These are phyloP conservation scores for Naumovozyma castellii DNA, from an alignment of 805 yeast species.

Conservation along the genomic window DNA sequence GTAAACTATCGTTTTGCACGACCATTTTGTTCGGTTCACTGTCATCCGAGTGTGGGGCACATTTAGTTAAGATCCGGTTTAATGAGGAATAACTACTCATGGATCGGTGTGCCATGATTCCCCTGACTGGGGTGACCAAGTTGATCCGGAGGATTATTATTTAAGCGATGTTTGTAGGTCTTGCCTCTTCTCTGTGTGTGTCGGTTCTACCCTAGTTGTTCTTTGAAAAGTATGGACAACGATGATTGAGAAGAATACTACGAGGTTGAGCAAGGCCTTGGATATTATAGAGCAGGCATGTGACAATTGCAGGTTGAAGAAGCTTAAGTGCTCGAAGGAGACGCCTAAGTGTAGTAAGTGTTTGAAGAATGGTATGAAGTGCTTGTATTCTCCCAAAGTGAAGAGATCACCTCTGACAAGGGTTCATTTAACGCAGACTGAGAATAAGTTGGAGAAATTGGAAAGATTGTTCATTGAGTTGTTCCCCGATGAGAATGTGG, in stretches of 20 bases:
- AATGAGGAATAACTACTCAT: too few relatives aligned
- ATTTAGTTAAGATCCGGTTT: too few relatives aligned
- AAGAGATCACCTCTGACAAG: slow-evolving; percentile 76
- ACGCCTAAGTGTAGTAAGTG: slow-evolving; percentile 72
- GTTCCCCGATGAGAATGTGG: slow-evolving; percentile 40
- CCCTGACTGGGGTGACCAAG: too few relatives aligned
- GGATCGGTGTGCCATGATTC: too few relatives aligned
- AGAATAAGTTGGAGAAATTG: slow-evolving; percentile 41
- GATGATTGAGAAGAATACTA: too few relatives aligned
- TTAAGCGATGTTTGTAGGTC: too few relatives aligned
- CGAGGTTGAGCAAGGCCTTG: background rate
- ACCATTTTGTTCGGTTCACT: background rate
- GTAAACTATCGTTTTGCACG: background rate
- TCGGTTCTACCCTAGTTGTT: too few relatives aligned
- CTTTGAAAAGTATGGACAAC: too few relatives aligned
- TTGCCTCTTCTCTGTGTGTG: too few relatives aligned
- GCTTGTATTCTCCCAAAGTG: slow-evolving; percentile 69
- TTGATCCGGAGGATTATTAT: too few relatives aligned
- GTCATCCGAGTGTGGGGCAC: background rate
- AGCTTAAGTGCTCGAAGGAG: slow-evolving; percentile 72
- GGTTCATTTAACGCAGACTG: slow-evolving; percentile 70
- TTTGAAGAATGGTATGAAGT: slow-evolving; percentile 57
- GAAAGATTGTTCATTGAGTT: slow-evolving; percentile 37
- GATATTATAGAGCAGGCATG: slow-evolving; percentile 34
- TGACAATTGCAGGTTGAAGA: slow-evolving; percentile 74